phyloP scores from a whole-genome alignment of 768 basidiomycete species.

The Leccinellum luteum region DNA sequence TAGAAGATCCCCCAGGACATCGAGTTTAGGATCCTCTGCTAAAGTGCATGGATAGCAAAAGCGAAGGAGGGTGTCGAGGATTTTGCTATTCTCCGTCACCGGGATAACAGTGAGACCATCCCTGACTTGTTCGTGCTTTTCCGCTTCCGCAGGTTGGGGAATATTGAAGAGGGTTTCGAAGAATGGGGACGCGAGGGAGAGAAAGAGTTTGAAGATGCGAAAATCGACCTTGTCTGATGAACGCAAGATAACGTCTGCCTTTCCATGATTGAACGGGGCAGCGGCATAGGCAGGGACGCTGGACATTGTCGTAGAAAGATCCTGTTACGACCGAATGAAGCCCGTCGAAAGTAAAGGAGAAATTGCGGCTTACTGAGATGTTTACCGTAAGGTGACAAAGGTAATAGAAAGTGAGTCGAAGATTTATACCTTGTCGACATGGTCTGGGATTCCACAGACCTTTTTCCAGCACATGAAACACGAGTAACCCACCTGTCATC shows the following conservation, averaged over 20 bases:
- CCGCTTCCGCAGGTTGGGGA: constrained; percentile 21
- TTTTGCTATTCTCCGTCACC: constrained; percentile 20
- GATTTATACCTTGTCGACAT: background rate
- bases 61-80: constrained; percentile 23
- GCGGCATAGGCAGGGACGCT: constrained; percentile 4
- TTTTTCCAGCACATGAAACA: background rate
- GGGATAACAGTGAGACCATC: constrained; percentile 22
- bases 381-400: background rate
- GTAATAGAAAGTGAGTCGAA: background rate
- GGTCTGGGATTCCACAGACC: background rate
- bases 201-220: constrained; percentile 31
- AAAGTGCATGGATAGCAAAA: constrained; percentile 29
- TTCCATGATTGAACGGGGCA: constrained; percentile 22
- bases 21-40: constrained; percentile 17
- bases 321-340: background rate
- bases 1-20: constrained; percentile 1
- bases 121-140: constrained; percentile 8
- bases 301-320: background rate
- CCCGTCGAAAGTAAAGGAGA: background rate
- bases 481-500: background rate
- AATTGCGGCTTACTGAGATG: background rate
- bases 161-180: constrained; percentile 34
- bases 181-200: constrained; percentile 33
- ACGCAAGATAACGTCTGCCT: constrained; percentile 24
- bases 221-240: constrained; percentile 31